Evolutionary conservation across 1,284 basidiomycete genomes (phyloP), one percentile per base, ranked within the genome.

Genomic region (Ceratobasidium sp.): DNA sequence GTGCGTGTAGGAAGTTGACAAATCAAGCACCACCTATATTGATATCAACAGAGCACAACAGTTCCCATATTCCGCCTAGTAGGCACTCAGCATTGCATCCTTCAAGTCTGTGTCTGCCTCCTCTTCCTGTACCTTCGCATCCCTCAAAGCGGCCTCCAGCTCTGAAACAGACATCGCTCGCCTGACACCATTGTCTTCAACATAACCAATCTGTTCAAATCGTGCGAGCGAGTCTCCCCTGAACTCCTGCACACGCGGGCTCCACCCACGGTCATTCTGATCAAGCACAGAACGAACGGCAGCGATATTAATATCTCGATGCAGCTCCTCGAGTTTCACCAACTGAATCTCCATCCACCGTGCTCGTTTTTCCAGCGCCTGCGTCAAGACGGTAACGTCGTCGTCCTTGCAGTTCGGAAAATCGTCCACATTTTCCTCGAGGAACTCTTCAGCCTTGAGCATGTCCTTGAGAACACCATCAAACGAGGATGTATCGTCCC

Each of bases 341-440:
- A 94, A 81, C 79, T 94, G 92, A 32, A 92, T 90, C 81, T 94
- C 92, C 92, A 94, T 94, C 92, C 92, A 94, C 54, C 92, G 86
- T 21, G 92, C 92, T 18, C 92, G 89, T 73, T 91, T 89, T 79
- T 94, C 92, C 59, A 94, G 85, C 9, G 92, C 91, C 59, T 91
- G 82, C 0, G 92, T 93, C 75, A 93, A 82, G n/a, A 90, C 89
- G 1, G 89, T 89, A 5, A 93, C 91, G 79, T 93, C 92, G 78
- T 92, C 91, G 75, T 92, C 90, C 77, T 88, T 89, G 32, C 57
- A 52, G 26, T 28, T 57, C 43, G 47, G 41, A 44, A 44, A 32
- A 18, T 75, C 66, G n/a, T 67, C 52, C 9, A 55, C 59, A 57
- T 84, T 84, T 74, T 92, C 91, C 75, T 93, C 92, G 58, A 92